Evolutionary conservation across 805 yeast genomes (phyloP).

Genomic region (Ogataea chonburiensis): DNA sequence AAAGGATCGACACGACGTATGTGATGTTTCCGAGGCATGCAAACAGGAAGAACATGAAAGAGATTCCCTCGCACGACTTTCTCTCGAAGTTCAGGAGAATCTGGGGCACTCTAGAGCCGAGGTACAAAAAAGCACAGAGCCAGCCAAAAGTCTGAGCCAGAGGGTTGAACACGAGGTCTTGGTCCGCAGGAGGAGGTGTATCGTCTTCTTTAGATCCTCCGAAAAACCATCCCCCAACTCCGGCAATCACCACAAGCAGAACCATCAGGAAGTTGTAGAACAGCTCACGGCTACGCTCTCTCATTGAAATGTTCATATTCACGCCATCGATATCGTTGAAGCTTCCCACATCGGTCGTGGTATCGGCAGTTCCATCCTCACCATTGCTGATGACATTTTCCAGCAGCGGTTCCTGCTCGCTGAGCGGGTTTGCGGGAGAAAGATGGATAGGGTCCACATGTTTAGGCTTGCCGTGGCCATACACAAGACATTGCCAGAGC

Average conservation of each 20-base stretch:
- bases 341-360: conserved; percentile 25
- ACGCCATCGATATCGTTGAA: conserved; percentile 35
- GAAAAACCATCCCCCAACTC: conserved; percentile 84
- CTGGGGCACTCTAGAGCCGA: conserved; percentile 93
- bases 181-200: conserved; percentile 34
- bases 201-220: conserved; percentile 37
- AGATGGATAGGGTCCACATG: conserved; percentile 72
- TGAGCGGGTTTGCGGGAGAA: conserved; percentile 85
- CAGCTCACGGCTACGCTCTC: conserved; percentile 25
- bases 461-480: conserved; percentile 56
- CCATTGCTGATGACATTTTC: conserved; percentile 57
- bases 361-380: conserved; percentile 18
- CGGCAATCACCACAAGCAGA: conserved; percentile 65
- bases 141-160: conserved; percentile 87
- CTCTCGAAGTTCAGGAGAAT: conserved; percentile 79
- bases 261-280: conserved; percentile 52
- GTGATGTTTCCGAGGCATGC: conserved; percentile 94
- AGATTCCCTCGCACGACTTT: conserved; percentile 92
- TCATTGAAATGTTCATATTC: conserved; percentile 16
- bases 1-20: conserved; percentile 80
- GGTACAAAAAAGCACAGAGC: conserved; percentile 68
- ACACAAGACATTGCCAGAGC: conserved; percentile 77
- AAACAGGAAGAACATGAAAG: conserved; percentile 88
- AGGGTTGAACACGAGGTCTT: conserved; percentile 60
- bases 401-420: conserved; percentile 58